A percentile compares a stretch with the other conserved stretches of the same genome.
Evolutionary conservation across 1,284 basidiomycete species (phyloP).

Genomic region (Porodaedalea pini): DNA sequence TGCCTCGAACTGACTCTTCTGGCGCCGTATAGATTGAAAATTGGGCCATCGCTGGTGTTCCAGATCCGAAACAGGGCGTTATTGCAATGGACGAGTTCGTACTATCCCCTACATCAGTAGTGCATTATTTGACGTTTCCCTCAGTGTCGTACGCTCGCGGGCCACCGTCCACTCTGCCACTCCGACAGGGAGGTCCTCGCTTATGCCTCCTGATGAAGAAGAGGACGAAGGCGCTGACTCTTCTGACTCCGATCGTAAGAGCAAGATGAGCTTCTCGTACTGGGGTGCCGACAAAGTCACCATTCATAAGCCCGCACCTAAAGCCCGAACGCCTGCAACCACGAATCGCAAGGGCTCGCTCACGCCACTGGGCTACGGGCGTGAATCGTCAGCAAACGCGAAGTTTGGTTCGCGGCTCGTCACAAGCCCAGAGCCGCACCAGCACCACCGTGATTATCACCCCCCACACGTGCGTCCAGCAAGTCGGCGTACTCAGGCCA

Average conservation of each 20-base stretch:
- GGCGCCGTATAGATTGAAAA: constrained; percentile 67
- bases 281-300: constrained; percentile 87
- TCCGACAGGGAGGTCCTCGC: constrained; percentile 48
- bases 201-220: constrained; percentile 64
- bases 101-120: constrained; percentile 7
- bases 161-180: constrained; percentile 50
- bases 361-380: constrained; percentile 55
- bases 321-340: constrained; percentile 42
- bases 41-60: constrained; percentile 78
- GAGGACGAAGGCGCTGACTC: constrained; percentile 60
- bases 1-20: constrained; percentile 11
- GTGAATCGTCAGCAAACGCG: constrained; percentile 79
- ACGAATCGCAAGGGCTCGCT: constrained; percentile 46
- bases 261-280: constrained; percentile 88
- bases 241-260: constrained; percentile 81
- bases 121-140: constrained; percentile 20
- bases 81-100: constrained; percentile 83
- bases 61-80: constrained; percentile 68
- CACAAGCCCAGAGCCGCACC: constrained; percentile 30
- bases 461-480: constrained; percentile 46
- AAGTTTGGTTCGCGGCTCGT: constrained; percentile 78
- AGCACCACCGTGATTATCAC: constrained; percentile 40
- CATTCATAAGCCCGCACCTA: constrained; percentile 69
- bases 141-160: constrained; percentile 66
- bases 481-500: constrained; percentile 55